phyloP scores from a whole-genome alignment of 306 rosid species.

The Calophaca sinica region DNA sequence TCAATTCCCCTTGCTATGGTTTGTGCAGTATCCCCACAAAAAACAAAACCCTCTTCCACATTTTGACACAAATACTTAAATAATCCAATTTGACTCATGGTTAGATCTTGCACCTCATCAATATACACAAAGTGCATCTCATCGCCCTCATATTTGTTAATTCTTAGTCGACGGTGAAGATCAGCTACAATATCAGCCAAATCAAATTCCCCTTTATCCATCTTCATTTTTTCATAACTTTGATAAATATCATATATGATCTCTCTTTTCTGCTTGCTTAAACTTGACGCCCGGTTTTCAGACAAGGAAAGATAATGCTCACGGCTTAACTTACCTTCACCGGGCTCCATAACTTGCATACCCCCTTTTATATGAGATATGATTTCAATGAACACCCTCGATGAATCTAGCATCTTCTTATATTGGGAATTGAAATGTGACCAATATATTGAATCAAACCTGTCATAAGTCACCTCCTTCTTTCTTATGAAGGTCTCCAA shows the following conservation, averaged over 20 bases:
- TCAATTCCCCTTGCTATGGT: conserved; percentile 87
- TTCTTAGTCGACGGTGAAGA: conserved; percentile 62
- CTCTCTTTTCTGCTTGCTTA: conserved; percentile 57
- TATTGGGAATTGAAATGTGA: conserved; percentile 64
- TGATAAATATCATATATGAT: conserved; percentile 62
- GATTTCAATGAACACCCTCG: conserved; percentile 73
- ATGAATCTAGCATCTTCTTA: conserved; percentile 69
- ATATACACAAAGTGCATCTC: conserved; percentile 67
- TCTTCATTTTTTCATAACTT: conserved; percentile 74
- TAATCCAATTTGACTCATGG: conserved; percentile 79
- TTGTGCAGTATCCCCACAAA: conserved; percentile 88
- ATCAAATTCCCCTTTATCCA: conserved; percentile 72
- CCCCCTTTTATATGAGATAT: conserved; percentile 83
- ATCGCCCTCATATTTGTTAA: conserved; percentile 59
- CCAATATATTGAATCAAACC: conserved; percentile 72
- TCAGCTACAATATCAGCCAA: conserved; percentile 75
- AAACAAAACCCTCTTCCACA: conserved; percentile 87
- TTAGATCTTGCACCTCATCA: conserved; percentile 88
- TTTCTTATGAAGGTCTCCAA: conserved; percentile 61
- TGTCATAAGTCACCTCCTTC: conserved; percentile 74
- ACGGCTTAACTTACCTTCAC: conserved; percentile 58
- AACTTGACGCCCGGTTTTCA: conserved; percentile 55
- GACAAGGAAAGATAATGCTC: conserved; percentile 59
- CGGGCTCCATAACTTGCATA: conserved; percentile 45
- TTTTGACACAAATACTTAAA: conserved; percentile 73